Base-by-base conservation (phyloP, 805 yeast genomes). In the Huiozyma naganishii region DNA sequence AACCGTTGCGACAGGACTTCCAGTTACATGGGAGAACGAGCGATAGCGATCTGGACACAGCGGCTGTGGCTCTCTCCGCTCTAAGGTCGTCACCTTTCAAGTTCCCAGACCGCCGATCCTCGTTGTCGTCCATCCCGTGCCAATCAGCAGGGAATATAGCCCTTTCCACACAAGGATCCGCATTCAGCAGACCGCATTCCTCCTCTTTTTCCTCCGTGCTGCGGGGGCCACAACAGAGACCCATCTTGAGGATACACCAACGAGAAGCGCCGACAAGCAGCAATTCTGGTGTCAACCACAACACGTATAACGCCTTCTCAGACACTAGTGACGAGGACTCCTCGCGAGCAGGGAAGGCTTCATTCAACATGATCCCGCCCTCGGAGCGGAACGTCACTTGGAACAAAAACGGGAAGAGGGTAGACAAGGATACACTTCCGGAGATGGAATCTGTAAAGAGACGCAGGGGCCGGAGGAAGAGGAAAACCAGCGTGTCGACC, bases 81-180 rank as follows among this genome's bases (percentile, higher is more conserved):
- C 54, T 61, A 61, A 52, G 64, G 43, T 61, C 66, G 9, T 59
- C 66, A 2, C 66, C 66, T 5, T 59, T 52, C 39, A 50, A 46
- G 39, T 45, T 57, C 42, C 37, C 48, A 30, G 50, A 53, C 39
- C 44, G 41, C 36, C 37, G 53, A 39, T 39, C 51, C n/a, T 41
- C 45, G 17, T 37, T 36, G 6, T 41, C 36, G 9, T 44, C 46
- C 32, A 43, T 35, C 30, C 37, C 13, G 38, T 37, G 36, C 9
- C 32, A 42, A 29, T 11, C 30, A 30, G n/a, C 33, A 30, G n/a
- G 9, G 33, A 30, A 11, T 3, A 11, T 9, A 3, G n/a, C 33
- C 3, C 33, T 30, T 9, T 9, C n/a, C n/a, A 8, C 9, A 30
- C n/a, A 30, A 30, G 33, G 10, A 34, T 8, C 35, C 27, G 36